Evolutionary conservation across 139 green algal species (phyloP).

Genomic region (Chlamydomonas incerta): DNA sequence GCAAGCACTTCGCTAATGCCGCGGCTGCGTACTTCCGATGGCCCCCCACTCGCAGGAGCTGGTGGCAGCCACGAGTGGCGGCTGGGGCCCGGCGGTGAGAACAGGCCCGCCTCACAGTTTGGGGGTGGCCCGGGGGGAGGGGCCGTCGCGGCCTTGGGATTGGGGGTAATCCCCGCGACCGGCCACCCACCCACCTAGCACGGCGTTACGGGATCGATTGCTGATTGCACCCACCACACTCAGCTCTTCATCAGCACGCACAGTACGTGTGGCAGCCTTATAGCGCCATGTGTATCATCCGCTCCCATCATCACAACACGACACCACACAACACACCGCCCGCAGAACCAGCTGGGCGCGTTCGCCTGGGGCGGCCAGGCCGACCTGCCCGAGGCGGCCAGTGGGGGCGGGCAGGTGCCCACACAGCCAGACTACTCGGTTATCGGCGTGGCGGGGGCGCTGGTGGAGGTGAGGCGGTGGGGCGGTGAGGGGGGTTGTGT

Average conservation of each 20-base stretch:
- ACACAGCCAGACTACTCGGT: background rate
- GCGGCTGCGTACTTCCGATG: no score
- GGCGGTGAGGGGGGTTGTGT: background rate
- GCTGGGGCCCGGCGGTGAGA: background rate
- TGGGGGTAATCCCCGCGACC: no score
- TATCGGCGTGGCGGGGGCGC: slow-evolving; percentile 5
- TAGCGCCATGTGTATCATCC: no score
- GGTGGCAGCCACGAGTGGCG: background rate
- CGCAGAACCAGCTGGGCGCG: slow-evolving; percentile 3
- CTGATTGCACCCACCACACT: no score
- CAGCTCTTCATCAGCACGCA: no score
- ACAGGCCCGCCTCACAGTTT: no score
- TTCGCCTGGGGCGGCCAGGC: slow-evolving; percentile 1
- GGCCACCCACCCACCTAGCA: no score
- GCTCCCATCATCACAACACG: background rate
- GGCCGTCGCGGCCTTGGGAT: no score
- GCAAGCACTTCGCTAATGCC: no score
- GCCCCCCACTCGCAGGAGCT: background rate
- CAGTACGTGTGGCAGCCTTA: no score
- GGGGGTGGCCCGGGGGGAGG: no score
- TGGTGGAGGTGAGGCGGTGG: slow-evolving; percentile 2
- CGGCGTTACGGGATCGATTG: no score
- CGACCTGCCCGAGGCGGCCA: background rate
- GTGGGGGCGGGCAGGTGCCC: background rate
- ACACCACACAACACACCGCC: background rate